phyloP scores from a whole-genome alignment of 2,329 filamentous ascomycete species.

The Curvularia spicifera region DNA sequence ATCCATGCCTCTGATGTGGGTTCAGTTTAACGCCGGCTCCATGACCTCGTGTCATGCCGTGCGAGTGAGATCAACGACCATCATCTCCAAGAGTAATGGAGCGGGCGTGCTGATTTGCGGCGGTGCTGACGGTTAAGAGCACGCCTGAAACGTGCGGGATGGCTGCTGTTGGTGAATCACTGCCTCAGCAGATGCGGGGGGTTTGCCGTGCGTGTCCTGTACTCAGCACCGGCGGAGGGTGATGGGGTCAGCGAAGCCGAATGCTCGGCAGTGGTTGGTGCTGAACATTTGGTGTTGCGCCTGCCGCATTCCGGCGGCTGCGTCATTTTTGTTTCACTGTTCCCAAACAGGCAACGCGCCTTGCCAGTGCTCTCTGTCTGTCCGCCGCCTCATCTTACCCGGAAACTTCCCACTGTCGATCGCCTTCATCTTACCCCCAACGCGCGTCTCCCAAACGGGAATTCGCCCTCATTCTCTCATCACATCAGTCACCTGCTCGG shows the following conservation, averaged over 20 bases:
- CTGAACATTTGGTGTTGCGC: conserved; percentile 5
- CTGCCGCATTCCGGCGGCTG: conserved; percentile 7
- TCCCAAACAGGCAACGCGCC: conserved; percentile 1
- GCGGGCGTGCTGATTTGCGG: background rate
- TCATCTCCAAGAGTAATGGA: background rate
- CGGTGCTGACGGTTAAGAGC: background rate
- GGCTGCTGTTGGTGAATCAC: background rate
- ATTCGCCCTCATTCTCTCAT: background rate
- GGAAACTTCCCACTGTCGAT: background rate
- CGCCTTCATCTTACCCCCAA: background rate
- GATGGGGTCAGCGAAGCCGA: conserved; percentile 1
- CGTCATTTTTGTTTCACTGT: conserved; percentile 14
- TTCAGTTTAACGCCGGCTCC: conserved; percentile 13
- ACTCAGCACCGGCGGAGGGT: background rate
- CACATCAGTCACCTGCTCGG: background rate
- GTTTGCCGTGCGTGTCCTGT: background rate
- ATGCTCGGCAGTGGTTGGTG: conserved; percentile 5
- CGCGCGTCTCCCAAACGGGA: conserved; percentile 4
- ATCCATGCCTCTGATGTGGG: conserved; percentile 32
- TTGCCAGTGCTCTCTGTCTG: no score
- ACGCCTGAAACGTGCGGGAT: background rate
- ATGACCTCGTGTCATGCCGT: conserved; percentile 16
- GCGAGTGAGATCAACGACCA: conserved; percentile 7
- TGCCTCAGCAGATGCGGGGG: conserved; percentile 1
- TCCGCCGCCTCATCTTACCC: conserved; percentile 3